Conservation (phyloP, 176 grass and related monocot genomes). For the Neostapfia colusana region DNA sequence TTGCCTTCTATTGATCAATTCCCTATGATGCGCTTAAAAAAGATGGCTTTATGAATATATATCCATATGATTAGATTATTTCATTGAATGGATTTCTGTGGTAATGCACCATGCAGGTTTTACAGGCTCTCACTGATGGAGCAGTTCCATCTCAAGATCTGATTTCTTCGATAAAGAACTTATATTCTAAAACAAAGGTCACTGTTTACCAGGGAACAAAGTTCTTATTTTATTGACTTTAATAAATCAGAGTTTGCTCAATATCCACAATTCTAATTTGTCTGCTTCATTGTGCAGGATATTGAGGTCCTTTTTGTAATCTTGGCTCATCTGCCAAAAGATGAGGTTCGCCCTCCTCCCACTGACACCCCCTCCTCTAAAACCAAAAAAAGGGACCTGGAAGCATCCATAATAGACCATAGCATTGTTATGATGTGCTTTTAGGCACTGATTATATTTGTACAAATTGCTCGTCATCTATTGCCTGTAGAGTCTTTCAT, state of each 20-base stretch:
- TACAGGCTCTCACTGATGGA: conserved; percentile 80
- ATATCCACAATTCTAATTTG: conserved; percentile 31
- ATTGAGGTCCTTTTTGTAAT: conserved; percentile 79
- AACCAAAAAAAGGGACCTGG: background rate
- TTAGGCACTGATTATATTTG: background rate
- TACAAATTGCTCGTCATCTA: background rate
- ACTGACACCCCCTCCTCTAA: background rate
- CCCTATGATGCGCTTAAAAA: conserved; percentile 2
- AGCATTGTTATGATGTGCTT: conserved; percentile 15
- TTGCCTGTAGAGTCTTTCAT: background rate
- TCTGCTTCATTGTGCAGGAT: conserved; percentile 66
- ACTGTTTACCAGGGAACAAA: conserved; percentile 13
- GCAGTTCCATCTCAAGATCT: conserved; percentile 73
- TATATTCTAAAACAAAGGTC: conserved; percentile 88
- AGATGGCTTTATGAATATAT: conserved; percentile 3
- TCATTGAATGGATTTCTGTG: conserved; percentile 15
- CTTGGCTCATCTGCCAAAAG: conserved; percentile 77
- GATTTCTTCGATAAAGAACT: conserved; percentile 76
- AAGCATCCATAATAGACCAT: background rate
- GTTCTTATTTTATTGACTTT: conserved; percentile 17
- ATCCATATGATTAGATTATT: conserved; percentile 18
- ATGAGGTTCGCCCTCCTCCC: conserved; percentile 55
- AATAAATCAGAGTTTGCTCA: conserved; percentile 17
- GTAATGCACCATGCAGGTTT: conserved; percentile 58
- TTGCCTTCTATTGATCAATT: conserved; percentile 25